Conservation (phyloP, 306 rosid species). For the Prosopis cineraria region DNA sequence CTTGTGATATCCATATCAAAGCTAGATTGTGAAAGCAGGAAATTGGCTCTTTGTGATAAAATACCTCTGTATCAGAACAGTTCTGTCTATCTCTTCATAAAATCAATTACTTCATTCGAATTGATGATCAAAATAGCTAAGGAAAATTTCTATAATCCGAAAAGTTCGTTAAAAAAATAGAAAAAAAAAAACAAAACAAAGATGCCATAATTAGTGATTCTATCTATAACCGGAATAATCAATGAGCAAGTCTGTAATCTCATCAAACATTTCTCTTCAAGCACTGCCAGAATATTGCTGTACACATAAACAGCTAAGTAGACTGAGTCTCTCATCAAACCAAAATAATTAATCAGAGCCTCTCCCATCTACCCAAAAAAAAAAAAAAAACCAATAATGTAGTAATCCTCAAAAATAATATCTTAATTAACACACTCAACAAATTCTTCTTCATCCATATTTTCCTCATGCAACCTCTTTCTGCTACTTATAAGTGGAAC, state of each 20-base stretch:
- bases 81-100: too few species aligned
- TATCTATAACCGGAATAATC: too few species aligned
- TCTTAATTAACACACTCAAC: background rate
- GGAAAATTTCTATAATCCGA: too few species aligned
- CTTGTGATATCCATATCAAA: too few species aligned
- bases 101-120: too few species aligned
- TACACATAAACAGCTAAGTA: background rate
- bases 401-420: background rate
- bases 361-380: background rate
- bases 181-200: too few species aligned
- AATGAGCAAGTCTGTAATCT: background rate
- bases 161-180: too few species aligned
- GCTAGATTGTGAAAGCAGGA: too few species aligned
- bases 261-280: background rate
- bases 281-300: background rate
- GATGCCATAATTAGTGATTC: too few species aligned
- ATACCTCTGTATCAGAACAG: too few species aligned
- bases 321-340: background rate
- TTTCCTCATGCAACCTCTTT: constrained; percentile 59
- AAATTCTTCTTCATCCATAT: background rate
- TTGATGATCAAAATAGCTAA: too few species aligned
- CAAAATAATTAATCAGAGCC: constrained; percentile 8
- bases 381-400: background rate
- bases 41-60: too few species aligned
- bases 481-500: constrained; percentile 61